These are phyloP conservation scores for Calocybe cyanea DNA, from an alignment of 768 basidiomycete species.

Conservation along the genomic window DNA sequence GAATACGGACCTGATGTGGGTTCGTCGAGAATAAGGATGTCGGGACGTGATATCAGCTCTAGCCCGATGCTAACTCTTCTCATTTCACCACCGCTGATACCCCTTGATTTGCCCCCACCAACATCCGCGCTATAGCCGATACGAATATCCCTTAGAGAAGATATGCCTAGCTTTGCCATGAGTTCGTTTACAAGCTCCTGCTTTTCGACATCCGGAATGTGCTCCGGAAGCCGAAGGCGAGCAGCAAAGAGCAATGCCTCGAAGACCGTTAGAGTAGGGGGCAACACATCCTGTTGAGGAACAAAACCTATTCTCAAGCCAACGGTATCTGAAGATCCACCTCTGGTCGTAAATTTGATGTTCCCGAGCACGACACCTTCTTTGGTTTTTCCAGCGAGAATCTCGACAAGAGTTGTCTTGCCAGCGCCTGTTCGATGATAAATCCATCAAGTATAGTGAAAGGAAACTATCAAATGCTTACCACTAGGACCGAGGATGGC, in stretches of 20 bases:
- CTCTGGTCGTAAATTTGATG: slow-evolving; percentile 50
- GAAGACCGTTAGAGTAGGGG: slow-evolving; percentile 72
- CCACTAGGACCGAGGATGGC: slow-evolving; percentile 92
- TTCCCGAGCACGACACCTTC: slow-evolving; percentile 62
- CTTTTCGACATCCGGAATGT: slow-evolving; percentile 58
- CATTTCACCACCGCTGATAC: slow-evolving; percentile 91
- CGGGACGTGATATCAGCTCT: slow-evolving; percentile 82
- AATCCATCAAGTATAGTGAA: not conserved
- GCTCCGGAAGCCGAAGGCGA: slow-evolving; percentile 77
- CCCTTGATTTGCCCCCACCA: slow-evolving; percentile 68
- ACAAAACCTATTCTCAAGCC: slow-evolving; percentile 76
- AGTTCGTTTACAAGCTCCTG: slow-evolving; percentile 62
- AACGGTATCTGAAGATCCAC: slow-evolving; percentile 16
- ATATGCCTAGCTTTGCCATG: slow-evolving; percentile 76
- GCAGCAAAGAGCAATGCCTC: slow-evolving; percentile 87
- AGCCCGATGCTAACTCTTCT: slow-evolving; percentile 87
- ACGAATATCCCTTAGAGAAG: slow-evolving; percentile 60
- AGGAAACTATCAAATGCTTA: slow-evolving; percentile 16
- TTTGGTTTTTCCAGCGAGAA: slow-evolving; percentile 83
- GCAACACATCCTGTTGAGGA: slow-evolving; percentile 82
- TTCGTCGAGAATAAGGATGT: slow-evolving; percentile 84
- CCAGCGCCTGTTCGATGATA: slow-evolving; percentile 55
- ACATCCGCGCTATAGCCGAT: slow-evolving; percentile 56
- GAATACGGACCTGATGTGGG: slow-evolving; percentile 55
- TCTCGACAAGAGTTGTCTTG: slow-evolving; percentile 88